Evolutionary conservation across 345 rosid species (phyloP).

Genomic region (Dipteronia dyeriana): DNA sequence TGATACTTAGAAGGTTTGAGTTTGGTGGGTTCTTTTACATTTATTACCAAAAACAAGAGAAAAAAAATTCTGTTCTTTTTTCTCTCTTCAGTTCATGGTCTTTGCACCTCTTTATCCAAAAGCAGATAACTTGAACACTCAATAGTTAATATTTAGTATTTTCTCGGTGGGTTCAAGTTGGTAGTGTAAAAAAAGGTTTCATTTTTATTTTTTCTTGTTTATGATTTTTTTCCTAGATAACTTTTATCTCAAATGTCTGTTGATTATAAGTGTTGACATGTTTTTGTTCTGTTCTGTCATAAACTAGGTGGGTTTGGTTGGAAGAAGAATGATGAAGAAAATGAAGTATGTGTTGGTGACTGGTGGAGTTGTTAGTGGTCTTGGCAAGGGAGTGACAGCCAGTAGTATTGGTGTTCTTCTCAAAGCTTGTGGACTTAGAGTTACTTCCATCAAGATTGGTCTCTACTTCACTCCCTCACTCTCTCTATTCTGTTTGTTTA

Average conservation of each 20-base stretch:
- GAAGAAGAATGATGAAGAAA: conserved; percentile 21
- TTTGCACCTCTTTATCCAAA: conserved; percentile 11
- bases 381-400: conserved; percentile 74
- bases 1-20: background rate
- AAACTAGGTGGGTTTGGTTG: background rate
- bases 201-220: background rate
- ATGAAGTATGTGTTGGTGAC: conserved; percentile 66
- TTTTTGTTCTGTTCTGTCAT: background rate
- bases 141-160: background rate
- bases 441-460: conserved; percentile 87
- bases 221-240: background rate
- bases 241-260: background rate
- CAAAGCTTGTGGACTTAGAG: conserved; percentile 76
- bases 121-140: background rate
- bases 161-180: background rate
- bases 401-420: conserved; percentile 70
- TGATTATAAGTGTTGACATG: background rate
- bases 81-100: conserved; percentile 11
- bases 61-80: background rate
- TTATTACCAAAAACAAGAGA: background rate
- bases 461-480: conserved; percentile 1
- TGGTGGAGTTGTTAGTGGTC: conserved; percentile 74
- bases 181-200: background rate
- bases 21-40: background rate
- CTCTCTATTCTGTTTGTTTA: background rate